A percentile compares a stretch with the other conserved stretches of the same genome.
Evolutionary conservation across 2,329 filamentous ascomycete species (phyloP).

Genomic region (Neopestalotiopsis clavispora): DNA sequence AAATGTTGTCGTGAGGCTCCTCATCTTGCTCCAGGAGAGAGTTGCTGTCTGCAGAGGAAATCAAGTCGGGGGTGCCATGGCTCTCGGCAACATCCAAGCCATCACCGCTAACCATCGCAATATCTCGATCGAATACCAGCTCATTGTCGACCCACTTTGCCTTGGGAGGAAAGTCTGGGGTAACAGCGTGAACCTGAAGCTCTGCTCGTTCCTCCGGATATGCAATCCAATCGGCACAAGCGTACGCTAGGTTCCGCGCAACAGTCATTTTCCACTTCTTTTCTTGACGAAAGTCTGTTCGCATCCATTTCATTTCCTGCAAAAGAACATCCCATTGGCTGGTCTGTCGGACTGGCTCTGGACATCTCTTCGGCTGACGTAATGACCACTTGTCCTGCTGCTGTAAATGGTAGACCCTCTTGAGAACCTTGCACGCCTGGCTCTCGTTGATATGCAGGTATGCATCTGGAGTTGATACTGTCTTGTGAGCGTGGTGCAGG

Average conservation of each 20-base stretch:
- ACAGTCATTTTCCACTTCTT: conserved; percentile 89
- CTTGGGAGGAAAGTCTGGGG: conserved; percentile 45
- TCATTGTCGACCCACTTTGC: conserved; percentile 9
- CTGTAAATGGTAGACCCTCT: conserved; percentile 88
- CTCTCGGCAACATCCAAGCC: conserved; percentile 39
- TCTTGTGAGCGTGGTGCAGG: conserved; percentile 84
- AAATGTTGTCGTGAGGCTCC: conserved; percentile 35
- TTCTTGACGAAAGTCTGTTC: conserved; percentile 93
- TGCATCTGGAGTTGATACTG: conserved; percentile 83
- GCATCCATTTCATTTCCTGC: conserved; percentile 97
- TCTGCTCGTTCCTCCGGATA: conserved; percentile 64
- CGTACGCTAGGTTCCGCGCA: conserved; percentile 79
- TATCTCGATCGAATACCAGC: conserved; percentile 21
- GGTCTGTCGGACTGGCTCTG: conserved; percentile 77
- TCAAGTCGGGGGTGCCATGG: conserved; percentile 69
- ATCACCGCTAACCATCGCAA: conserved; percentile 37
- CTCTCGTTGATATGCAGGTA: conserved; percentile 83
- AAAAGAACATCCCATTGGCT: conserved; percentile 87
- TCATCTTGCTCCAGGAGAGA: conserved; percentile 52
- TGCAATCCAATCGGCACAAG: conserved; percentile 80
- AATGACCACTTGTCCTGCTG: conserved; percentile 92
- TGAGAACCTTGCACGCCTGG: conserved; percentile 84
- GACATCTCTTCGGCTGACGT: conserved; percentile 82
- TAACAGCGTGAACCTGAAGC: conserved; percentile 69
- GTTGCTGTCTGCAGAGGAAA: conserved; percentile 68